Base-by-base conservation (phyloP, 108 stramenopile species). In the Bacterosira constricta region DNA sequence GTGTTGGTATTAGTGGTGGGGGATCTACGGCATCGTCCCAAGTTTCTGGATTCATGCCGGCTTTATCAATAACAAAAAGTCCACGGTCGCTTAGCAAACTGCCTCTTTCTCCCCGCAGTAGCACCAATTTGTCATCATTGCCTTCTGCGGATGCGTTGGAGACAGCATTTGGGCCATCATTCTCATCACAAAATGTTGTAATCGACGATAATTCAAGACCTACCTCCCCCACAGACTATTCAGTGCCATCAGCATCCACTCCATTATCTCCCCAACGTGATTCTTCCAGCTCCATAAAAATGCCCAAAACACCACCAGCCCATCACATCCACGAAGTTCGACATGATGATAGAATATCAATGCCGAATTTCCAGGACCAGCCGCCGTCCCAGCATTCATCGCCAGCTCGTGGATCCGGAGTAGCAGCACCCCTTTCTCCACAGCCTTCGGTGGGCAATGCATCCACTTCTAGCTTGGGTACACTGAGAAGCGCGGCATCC, bases 121-220 rank as follows among this genome's bases (percentile, higher is more conserved):
- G 51, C 17, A 37, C 55, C 4, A 18, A 35, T 37, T 56, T 36
- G 27, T 20, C 76, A 15, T 54, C 63, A 20, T 21, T 65, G 39
- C 77, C 81, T 10, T 77, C 82, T 8, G 78, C 78, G 18, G 78
- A 83, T 63, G 73, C 65, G 30, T 47, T 83, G 46, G 82, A 83
- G 38, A 79, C 82, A 21, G 53, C 77, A 15, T 83, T 83, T 60
- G 82, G 82, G 30, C 82, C 77, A 50, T 83, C 82, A 27, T 83
- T 83, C 39, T 79, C 82, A 39, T 79, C 82, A 31, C 73, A 79
- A 65, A 52, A 45, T 57, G 66, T 75, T 47, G 51, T 69, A 54
- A 59, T 53, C 29, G 75, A 73, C 30, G 58, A 64, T 45, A 35
- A 59, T 20, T 61, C 71, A 20, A 18, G 55, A 3, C 63, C 63